Evolutionary conservation across 345 rosid genomes (phyloP).

Genomic region (Eucalyptus shirleyi): DNA sequence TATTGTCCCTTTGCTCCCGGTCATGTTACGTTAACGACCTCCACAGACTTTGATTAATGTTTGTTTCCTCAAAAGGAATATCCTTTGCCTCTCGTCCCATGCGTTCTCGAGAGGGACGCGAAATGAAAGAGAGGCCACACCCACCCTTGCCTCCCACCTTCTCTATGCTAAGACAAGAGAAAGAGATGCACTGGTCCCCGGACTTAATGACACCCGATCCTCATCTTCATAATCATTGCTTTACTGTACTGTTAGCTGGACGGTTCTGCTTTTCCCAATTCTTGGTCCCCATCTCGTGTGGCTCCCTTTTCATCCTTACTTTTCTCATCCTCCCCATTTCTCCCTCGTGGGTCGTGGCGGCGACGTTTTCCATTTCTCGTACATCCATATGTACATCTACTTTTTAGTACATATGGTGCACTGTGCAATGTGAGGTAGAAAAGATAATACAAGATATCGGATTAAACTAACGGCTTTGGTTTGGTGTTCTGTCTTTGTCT

Average conservation of each 20-base stretch:
- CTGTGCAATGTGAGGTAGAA: neutral
- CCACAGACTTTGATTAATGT: neutral
- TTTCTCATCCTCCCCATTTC: neutral
- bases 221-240: neutral
- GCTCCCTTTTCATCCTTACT: neutral
- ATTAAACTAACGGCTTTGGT: neutral
- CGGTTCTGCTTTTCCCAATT: neutral
- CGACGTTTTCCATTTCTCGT: neutral
- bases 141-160: neutral
- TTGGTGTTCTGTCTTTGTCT: neutral
- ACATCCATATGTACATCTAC: neutral
- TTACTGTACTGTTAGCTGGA: accelerated
- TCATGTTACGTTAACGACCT: neutral
- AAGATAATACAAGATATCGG: neutral
- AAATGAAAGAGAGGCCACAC: neutral
- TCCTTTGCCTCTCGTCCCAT: neutral
- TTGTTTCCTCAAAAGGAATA: neutral
- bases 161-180: too few relatives aligned
- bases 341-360: neutral
- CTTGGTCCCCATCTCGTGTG: neutral
- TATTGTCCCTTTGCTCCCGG: neutral
- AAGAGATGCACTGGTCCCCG: neutral
- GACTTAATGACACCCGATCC: neutral
- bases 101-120: neutral
- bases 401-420: neutral